Evolutionary conservation across 2,329 filamentous ascomycete genomes (phyloP).

Genomic region (Mycogone perniciosa): DNA sequence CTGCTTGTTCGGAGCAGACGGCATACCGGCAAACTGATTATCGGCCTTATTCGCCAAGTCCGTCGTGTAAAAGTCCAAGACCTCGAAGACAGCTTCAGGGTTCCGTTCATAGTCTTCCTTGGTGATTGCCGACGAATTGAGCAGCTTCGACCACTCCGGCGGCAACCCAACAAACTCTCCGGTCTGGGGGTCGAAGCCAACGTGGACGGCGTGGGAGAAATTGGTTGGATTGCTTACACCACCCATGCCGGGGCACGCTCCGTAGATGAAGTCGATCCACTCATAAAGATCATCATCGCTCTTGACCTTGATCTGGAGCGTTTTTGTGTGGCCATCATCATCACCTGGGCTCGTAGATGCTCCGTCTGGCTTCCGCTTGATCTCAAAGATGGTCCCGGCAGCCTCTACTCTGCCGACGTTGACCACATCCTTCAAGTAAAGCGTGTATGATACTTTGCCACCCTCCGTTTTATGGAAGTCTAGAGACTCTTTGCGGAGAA

Average conservation of each 20-base stretch:
- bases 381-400: conserved; percentile 87
- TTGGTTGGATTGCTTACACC: conserved; percentile 98
- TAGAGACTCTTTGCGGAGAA: conserved; percentile 84
- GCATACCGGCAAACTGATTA: conserved; percentile 61
- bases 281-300: conserved; percentile 95
- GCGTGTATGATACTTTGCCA: conserved; percentile 78
- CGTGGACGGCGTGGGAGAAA: conserved; percentile 94
- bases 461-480: conserved; percentile 92
- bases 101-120: conserved; percentile 99
- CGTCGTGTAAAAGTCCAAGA: conserved; percentile 78
- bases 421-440: conserved; percentile 80
- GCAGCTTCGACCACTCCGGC: conserved; percentile 91
- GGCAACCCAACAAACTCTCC: conserved; percentile 93
- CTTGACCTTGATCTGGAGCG: conserved; percentile 88
- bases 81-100: conserved; percentile 76
- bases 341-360: conserved; percentile 66
- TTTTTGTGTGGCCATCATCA: conserved; percentile 73
- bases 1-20: conserved; percentile 53
- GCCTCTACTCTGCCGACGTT: conserved; percentile 88
- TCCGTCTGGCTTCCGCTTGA: conserved; percentile 68
- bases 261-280: conserved; percentile 98
- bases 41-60: conserved; percentile 72
- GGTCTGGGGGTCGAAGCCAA: conserved; percentile 92
- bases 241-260: conserved; percentile 93
- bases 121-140: conserved; percentile 94